Conservation (phyloP, 768 basidiomycete species). For the Kwoniella heveanensis region DNA sequence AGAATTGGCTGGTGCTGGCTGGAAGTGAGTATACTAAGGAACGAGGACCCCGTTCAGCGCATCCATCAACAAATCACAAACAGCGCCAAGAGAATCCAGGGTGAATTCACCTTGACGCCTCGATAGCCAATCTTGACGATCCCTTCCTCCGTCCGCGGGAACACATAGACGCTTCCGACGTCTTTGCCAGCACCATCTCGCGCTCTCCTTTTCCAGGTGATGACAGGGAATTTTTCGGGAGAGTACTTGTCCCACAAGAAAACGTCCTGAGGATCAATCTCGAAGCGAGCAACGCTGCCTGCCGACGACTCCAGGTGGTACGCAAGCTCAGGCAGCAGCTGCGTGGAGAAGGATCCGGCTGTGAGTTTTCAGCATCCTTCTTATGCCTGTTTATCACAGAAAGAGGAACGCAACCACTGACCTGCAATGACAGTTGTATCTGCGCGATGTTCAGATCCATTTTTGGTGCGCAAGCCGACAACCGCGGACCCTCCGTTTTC, state of each 20-base stretch:
- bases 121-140: constrained; percentile 38
- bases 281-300: constrained; percentile 3
- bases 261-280: background rate
- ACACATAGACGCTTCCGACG: constrained; percentile 27
- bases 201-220: background rate
- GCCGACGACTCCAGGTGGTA: constrained; percentile 5
- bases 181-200: constrained; percentile 5
- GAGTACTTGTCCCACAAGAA: constrained; percentile 13
- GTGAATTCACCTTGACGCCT: constrained; percentile 40
- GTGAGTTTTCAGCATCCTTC: too few species aligned
- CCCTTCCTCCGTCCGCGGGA: constrained; percentile 30
- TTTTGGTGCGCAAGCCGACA: background rate
- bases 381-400: too few species aligned
- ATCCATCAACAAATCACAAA: too few species aligned
- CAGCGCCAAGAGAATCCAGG: too few species aligned
- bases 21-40: too few species aligned
- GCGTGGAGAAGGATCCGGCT: background rate
- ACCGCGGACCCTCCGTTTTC: background rate
- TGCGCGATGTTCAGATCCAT: background rate
- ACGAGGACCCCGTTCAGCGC: too few species aligned
- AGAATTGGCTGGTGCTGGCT: too few species aligned
- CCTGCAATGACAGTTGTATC: constrained; percentile 1
- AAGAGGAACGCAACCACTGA: too few species aligned
- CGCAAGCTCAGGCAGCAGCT: background rate
- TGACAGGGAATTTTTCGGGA: constrained; percentile 11